Evolutionary conservation across 2,329 filamentous ascomycete genomes (phyloP), one percentile per base, ranked within the genome.

Genomic region (Fonsecaea erecta): DNA sequence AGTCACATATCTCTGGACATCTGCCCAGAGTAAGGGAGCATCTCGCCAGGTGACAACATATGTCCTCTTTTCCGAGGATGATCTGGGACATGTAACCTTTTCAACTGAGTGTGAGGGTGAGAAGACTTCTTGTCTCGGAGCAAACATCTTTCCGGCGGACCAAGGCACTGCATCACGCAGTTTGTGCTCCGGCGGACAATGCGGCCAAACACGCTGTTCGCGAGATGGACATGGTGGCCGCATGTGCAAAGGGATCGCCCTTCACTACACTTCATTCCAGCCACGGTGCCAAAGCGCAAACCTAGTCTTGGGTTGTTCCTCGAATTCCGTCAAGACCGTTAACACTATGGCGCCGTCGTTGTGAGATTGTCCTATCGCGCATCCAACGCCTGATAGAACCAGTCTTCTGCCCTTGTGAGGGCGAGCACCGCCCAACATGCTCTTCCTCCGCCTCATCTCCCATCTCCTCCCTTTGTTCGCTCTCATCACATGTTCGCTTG

Each of bases 391-490:
- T 21, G n/a, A 34, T 11, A 35, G 16, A 52, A 9, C n/a, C n/a
- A 12, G 18, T 16, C 24, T 34, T 60, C 24, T 46, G 26, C 21
- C 34, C 62, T 40, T 43, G 35, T n/a, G 26, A 34, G 53, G 64
- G 51, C 54, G 28, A 14, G 26, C 28, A 35, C n/a, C 48, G 26
- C 54, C 55, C 59, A 67, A 40, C 34, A 69, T 72, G 65, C 59
- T 71, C n/a, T 57, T 68, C 53, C 60, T 68, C 43, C 62, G 60
- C 11, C 37, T 71, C 37, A 28, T 68, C 40, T 60, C 64, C 16
- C 62, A 63, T 43, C 62, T 71, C 18, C 37, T 70, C 18, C 60
- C 66, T 12, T 51, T 72, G 2, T 61, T 72, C 34, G 60, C 63
- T 52, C 34, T 72, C 9, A 18, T 68, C 28, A 61, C 64, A 28